These are phyloP conservation scores for Ceratocystis smalleyi DNA, from an alignment of 2,329 filamentous ascomycete species.

Conservation along the genomic window DNA sequence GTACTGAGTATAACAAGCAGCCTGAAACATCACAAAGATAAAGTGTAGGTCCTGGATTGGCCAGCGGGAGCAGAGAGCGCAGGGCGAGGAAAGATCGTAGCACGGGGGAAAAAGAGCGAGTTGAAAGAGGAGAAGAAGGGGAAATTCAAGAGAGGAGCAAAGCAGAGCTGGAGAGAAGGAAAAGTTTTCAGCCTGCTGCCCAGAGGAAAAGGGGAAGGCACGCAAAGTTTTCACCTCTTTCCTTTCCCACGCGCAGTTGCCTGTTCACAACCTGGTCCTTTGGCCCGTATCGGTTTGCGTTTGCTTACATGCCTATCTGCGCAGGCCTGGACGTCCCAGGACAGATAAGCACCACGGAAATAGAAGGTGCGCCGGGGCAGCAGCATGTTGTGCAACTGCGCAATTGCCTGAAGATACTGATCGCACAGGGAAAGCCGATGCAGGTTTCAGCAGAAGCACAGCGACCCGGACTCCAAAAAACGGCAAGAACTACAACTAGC, in stretches of 20 bases:
- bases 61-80: not conserved
- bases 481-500: not conserved
- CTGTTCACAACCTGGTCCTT: not conserved
- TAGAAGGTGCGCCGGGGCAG: not conserved
- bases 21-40: not conserved
- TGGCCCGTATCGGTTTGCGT: not conserved
- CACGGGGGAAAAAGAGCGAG: not conserved
- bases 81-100: not conserved
- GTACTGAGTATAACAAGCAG: not conserved
- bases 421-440: not conserved
- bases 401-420: not conserved
- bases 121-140: not conserved
- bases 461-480: not conserved
- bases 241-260: not conserved
- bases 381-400: not conserved
- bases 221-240: not conserved
- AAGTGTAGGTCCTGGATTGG: not conserved
- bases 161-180: not conserved
- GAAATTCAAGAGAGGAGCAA: not conserved
- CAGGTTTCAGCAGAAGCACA: conserved; percentile 1
- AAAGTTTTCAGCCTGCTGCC: not conserved
- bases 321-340: not conserved
- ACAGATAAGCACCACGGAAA: not conserved
- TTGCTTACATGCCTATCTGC: not conserved
- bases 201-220: not conserved